Evolutionary conservation across 345 rosid genomes (phyloP).

Genomic region (Aurinia saxatilis): DNA sequence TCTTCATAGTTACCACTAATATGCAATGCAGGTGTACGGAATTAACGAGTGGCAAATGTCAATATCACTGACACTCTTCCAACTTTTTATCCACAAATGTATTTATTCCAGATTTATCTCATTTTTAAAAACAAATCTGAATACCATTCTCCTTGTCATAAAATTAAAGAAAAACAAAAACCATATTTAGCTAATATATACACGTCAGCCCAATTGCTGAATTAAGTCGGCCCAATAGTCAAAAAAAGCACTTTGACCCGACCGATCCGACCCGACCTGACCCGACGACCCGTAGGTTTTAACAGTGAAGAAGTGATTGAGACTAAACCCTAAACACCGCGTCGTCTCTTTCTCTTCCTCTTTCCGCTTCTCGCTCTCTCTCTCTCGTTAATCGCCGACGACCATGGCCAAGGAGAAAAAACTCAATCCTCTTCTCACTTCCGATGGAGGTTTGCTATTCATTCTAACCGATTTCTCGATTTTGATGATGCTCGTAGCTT

Average conservation of each 20-base stretch:
- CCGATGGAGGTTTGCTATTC: conserved; percentile 23
- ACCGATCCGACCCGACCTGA: conserved; percentile 1
- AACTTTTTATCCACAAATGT: not conserved
- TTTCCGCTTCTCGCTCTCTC: conserved; percentile 5
- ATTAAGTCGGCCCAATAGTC: conserved; percentile 11
- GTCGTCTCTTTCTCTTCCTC: not conserved
- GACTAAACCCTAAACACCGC: conserved; percentile 26
- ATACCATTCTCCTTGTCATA: not conserved
- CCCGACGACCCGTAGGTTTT: not conserved
- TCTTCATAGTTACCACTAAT: not conserved
- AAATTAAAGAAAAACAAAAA: not conserved
- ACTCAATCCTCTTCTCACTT: conserved; percentile 34
- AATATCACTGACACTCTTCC: not conserved
- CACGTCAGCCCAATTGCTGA: conserved; percentile 3
- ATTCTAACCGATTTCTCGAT: not conserved
- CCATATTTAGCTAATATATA: not conserved
- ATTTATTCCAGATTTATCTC: not conserved
- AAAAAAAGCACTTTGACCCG: not conserved
- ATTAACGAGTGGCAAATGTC: not conserved
- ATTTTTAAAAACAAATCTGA: not conserved
- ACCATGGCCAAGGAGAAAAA: conserved; percentile 37
- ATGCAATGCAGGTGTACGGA: not conserved
- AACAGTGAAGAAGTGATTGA: not conserved
- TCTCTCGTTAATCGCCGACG: conserved; percentile 14
- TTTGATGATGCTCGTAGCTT: not conserved